These are phyloP conservation scores for Penicillium flavigenum DNA, from an alignment of 495 filamentous ascomycete species.

Conservation along the genomic window DNA sequence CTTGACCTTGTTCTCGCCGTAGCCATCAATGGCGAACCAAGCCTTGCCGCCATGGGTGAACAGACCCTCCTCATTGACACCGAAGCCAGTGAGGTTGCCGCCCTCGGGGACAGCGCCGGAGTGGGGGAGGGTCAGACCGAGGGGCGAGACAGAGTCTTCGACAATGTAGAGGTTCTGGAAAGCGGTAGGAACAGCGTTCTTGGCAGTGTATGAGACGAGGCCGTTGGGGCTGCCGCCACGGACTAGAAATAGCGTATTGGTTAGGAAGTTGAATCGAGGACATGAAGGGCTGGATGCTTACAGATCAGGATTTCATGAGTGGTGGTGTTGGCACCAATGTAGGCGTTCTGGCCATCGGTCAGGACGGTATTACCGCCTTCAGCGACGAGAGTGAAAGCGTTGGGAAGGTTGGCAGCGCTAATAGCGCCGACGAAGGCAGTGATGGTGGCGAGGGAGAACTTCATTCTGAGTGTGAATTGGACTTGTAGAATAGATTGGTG, in stretches of 20 bases:
- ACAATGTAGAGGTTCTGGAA: constrained; percentile 37
- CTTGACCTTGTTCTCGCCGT: constrained; percentile 22
- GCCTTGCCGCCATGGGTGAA: constrained; percentile 31
- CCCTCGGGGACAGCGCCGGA: constrained; percentile 30
- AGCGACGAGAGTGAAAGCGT: constrained; percentile 36
- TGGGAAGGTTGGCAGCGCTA: constrained; percentile 29
- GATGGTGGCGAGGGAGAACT: constrained; percentile 32
- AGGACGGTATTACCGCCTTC: constrained; percentile 33
- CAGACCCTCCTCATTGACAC: constrained; percentile 30
- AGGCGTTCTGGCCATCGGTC: constrained; percentile 32
- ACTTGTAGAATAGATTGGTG: background rate
- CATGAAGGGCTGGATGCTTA: constrained; percentile 11
- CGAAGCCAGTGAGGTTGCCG: constrained; percentile 30
- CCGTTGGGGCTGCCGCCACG: constrained; percentile 19
- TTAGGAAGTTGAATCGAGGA: constrained; percentile 2
- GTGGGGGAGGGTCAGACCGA: constrained; percentile 34
- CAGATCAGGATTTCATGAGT: constrained; percentile 29
- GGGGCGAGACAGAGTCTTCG: constrained; percentile 23
- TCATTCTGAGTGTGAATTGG: constrained; percentile 24
- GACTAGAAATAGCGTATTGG: constrained; percentile 6
- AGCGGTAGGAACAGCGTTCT: constrained; percentile 26
- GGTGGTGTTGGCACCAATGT: constrained; percentile 27
- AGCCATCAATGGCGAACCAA: constrained; percentile 31
- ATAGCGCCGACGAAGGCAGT: constrained; percentile 29
- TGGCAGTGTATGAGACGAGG: constrained; percentile 28